Base-by-base conservation (phyloP, 768 basidiomycete species). In the Rhizopogon roseolus region DNA sequence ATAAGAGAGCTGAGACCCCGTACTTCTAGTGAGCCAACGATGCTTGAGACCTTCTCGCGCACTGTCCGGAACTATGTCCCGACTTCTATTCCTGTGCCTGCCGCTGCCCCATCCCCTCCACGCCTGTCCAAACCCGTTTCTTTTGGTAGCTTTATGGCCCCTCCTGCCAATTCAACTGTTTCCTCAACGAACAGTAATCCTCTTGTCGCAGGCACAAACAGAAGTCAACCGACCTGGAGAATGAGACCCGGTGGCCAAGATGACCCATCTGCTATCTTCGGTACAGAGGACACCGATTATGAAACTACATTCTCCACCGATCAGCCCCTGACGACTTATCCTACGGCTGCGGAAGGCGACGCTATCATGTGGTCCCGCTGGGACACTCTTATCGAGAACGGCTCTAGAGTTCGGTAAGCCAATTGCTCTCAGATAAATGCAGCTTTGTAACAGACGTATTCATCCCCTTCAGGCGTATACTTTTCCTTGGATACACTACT, bases 61-160 rank as follows among this genome's bases (percentile, higher is more conserved):
- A 74, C 80, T 9, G 69, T 84, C 27, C 77, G 81, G 43, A 74
- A 70, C 56, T 83, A 83, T 52, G 77, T 81, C 7, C 82, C 81
- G 4, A 71, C 76, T 16, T 76, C 77, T 7, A 78, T 81, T 49
- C 70, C 77, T 13, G 75, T 81, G 28, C 74, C 81, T 1, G 64
- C 71, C 2, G 74, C 78, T 1, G 66, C 71, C 1, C 77, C 80
- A 14, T 73, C 80, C 16, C 76, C 79, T 0, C 77, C 79, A 1
- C 72, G 73, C 13, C 73, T 81, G 25, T 81, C 81, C 5, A 69
- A 73, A 11, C 81, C 79, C 0, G 62, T 79, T 28, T 77, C 75
- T 0, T 77, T 76, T 49, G 80, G 78, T 14, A 74, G 62, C 40
- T 77, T 77, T 58, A 69, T 76, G 57, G 41, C 65, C 7, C 65